A percentile compares a stretch with the other conserved stretches of the same genome.
phyloP scores from a whole-genome alignment of 176 grass and related monocot genomes.

The Bothriochloa decipiens region DNA sequence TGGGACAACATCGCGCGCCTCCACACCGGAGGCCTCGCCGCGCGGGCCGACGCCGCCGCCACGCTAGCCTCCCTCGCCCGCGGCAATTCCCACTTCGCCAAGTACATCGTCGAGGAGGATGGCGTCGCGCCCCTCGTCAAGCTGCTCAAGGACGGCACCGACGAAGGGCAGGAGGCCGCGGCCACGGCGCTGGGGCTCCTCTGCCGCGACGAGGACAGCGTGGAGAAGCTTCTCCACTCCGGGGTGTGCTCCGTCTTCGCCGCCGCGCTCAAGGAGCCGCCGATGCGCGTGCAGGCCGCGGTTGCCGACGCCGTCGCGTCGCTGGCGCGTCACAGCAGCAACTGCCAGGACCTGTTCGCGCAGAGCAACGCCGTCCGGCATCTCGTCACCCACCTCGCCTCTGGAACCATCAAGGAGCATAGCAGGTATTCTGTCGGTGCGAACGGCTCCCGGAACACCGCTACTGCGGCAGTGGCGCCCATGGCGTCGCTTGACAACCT shows the following conservation, averaged over 20 bases:
- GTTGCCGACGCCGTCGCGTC: constrained; percentile 72
- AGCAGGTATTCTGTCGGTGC: constrained; percentile 61
- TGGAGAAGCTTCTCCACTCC: constrained; percentile 49
- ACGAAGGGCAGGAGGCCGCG: constrained; percentile 73
- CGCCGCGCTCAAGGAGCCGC: constrained; percentile 70
- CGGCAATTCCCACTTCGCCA: constrained; percentile 73
- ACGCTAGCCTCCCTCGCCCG: constrained; percentile 70
- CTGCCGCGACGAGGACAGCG: constrained; percentile 67
- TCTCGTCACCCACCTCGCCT: constrained; percentile 76
- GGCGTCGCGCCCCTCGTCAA: constrained; percentile 77
- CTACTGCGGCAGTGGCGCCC: background rate
- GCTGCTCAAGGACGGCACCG: constrained; percentile 79
- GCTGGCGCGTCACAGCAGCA: constrained; percentile 56
- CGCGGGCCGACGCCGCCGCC: constrained; percentile 60
- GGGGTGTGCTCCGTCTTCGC: constrained; percentile 78
- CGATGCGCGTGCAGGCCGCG: constrained; percentile 77
- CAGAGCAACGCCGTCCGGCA: constrained; percentile 69
- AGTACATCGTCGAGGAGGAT: constrained; percentile 89
- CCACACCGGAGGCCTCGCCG: constrained; percentile 56
- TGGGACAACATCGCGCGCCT: constrained; percentile 81
- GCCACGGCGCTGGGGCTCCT: constrained; percentile 68
- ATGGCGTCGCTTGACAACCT: constrained; percentile 59
- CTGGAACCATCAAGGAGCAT: constrained; percentile 89
- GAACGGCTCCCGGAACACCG: background rate
- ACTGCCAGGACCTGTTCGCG: constrained; percentile 73